A percentile compares a stretch with the other conserved stretches of the same genome.
Conservation (phyloP, 192 early-diverging fungal genomes). For the Rhizophlyctis rosea region DNA sequence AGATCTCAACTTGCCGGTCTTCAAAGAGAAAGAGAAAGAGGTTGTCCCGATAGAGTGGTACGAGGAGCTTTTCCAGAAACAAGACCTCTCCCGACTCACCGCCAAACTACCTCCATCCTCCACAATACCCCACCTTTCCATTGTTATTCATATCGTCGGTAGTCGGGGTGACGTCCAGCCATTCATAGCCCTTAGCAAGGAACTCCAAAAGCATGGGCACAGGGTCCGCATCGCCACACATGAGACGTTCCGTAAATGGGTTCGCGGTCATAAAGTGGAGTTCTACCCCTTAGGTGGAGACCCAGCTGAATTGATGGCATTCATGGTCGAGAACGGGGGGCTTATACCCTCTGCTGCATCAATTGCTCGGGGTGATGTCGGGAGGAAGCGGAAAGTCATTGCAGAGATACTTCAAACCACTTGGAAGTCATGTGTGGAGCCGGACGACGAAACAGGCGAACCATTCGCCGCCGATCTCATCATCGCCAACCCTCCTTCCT, state of each 20-base stretch:
- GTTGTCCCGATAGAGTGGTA: too few relatives aligned
- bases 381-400: conserved; percentile 62
- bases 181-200: conserved; percentile 67
- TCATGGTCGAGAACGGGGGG: conserved; percentile 40
- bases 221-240: conserved; percentile 66
- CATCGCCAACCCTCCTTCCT: conserved; percentile 66
- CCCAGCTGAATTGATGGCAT: conserved; percentile 60
- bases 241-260: conserved; percentile 61
- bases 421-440: conserved; percentile 54
- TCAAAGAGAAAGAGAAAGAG: too few relatives aligned
- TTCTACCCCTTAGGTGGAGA: conserved; percentile 65
- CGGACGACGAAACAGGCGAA: not conserved
- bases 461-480: conserved; percentile 51
- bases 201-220: conserved; percentile 60
- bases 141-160: conserved; percentile 57
- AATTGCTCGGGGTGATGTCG: conserved; percentile 57
- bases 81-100: too few relatives aligned
- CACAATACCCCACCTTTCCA: too few relatives aligned
- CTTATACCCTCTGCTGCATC: conserved; percentile 13
- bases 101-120: too few relatives aligned
- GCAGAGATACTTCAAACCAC: conserved; percentile 55
- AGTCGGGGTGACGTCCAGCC: conserved; percentile 76
- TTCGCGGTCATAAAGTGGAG: conserved; percentile 64
- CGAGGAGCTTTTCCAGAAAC: too few relatives aligned
- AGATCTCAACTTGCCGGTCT: too few relatives aligned